phyloP scores from a whole-genome alignment of 2,329 filamentous ascomycete species.

The Fusarium sambucinum region DNA sequence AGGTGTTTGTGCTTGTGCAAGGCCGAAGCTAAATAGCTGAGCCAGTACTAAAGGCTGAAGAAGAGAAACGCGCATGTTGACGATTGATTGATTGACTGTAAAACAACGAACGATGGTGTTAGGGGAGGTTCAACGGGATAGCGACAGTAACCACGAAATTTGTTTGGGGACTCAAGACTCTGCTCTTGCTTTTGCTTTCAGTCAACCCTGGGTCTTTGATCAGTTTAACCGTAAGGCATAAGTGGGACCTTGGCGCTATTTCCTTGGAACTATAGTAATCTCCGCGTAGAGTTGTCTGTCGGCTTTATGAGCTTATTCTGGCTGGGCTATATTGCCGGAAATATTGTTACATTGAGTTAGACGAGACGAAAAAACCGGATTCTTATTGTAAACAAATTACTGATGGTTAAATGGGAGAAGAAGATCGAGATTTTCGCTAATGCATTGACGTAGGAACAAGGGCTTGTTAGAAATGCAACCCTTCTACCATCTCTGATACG shows the following conservation, averaged over 20 bases:
- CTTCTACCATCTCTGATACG: neutral
- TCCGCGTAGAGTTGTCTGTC: neutral
- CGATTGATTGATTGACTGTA: neutral
- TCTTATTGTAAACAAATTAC: conserved; percentile 15
- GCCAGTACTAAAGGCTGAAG: conserved; percentile 15
- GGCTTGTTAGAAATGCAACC: conserved; percentile 6
- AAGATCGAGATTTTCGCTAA: conserved; percentile 24
- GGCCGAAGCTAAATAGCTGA: conserved; percentile 11
- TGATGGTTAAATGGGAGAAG: neutral
- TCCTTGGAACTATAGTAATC: conserved; percentile 21
- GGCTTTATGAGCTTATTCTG: conserved; percentile 13
- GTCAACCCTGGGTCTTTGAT: neutral
- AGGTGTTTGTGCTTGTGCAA: conserved; percentile 22
- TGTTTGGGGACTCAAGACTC: neutral
- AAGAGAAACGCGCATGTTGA: conserved; percentile 23
- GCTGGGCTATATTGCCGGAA: conserved; percentile 7
- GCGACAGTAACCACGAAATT: neutral
- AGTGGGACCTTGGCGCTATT: conserved; percentile 1
- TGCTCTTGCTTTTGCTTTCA: conserved; percentile 7
- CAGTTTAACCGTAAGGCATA: conserved; percentile 8
- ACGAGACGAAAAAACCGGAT: conserved; percentile 16
- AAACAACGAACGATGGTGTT: neutral
- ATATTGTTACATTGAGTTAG: conserved; percentile 7
- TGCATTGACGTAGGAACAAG: conserved; percentile 27
- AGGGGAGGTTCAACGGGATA: neutral